These are phyloP conservation scores for Quercus engelmannii DNA, from an alignment of 306 rosid species.

Conservation along the genomic window DNA sequence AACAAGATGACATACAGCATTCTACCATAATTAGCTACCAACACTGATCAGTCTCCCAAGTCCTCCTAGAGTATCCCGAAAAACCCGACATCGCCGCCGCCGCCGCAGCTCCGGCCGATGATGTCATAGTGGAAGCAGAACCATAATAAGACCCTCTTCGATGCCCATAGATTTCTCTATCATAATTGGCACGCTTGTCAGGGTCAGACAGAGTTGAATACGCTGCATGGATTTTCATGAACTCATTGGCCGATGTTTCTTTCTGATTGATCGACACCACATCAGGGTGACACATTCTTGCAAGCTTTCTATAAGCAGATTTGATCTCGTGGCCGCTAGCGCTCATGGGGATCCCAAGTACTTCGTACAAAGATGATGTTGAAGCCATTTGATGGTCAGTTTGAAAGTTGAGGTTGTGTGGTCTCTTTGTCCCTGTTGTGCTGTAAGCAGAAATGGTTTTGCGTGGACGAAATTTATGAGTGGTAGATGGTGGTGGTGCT, in stretches of 20 bases:
- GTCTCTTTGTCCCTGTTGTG: neutral
- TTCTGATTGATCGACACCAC: slow-evolving; percentile 57
- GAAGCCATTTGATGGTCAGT: slow-evolving; percentile 27
- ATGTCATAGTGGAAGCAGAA: neutral
- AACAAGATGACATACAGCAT: neutral
- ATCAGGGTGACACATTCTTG: slow-evolving; percentile 71
- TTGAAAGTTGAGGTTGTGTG: neutral
- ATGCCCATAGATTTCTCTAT: slow-evolving; percentile 27
- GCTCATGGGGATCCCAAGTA: slow-evolving; percentile 59
- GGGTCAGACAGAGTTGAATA: slow-evolving; percentile 72
- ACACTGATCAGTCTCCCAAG: slow-evolving; percentile 82
- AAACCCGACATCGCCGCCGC: slow-evolving; percentile 25
- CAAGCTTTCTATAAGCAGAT: slow-evolving; percentile 58
- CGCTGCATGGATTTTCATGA: slow-evolving; percentile 58
- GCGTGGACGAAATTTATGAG: neutral
- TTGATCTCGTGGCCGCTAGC: slow-evolving; percentile 56
- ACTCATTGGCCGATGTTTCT: slow-evolving; percentile 51
- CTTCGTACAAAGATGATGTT: slow-evolving; percentile 49
- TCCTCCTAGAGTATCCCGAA: slow-evolving; percentile 30
- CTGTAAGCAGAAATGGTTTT: slow-evolving; percentile 8
- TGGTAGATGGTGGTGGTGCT: neutral
- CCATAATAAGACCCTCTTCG: neutral
- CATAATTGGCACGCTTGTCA: slow-evolving; percentile 56
- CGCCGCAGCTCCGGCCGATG: neutral
- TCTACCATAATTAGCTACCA: slow-evolving; percentile 38